Conservation (phyloP, 345 rosid species). For the Camelina neglecta region DNA sequence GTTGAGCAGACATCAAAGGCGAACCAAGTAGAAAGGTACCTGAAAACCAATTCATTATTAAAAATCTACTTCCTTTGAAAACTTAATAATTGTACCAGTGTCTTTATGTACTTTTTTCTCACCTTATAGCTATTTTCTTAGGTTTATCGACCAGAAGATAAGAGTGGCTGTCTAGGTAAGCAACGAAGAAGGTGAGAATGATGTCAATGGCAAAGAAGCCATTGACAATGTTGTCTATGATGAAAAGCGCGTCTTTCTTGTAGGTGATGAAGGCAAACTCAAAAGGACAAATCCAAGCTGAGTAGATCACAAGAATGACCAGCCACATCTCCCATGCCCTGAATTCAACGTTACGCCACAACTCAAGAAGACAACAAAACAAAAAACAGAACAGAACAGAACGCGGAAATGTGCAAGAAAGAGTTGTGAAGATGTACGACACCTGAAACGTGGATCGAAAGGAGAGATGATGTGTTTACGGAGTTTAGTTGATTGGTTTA, state of each 20-base stretch:
- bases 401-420: background rate
- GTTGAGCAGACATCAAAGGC: constrained; percentile 89
- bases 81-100: background rate
- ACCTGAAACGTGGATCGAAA: constrained; percentile 80
- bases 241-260: constrained; percentile 74
- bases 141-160: constrained; percentile 86
- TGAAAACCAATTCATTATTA: constrained; percentile 19
- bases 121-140: constrained; percentile 84
- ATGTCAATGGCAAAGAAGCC: constrained; percentile 92
- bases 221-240: constrained; percentile 81
- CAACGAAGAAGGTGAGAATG: constrained; percentile 89
- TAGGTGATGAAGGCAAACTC: constrained; percentile 81
- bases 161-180: constrained; percentile 73
- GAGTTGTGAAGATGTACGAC: constrained; percentile 26
- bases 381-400: constrained; percentile 7
- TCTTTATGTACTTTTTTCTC: constrained; percentile 2
- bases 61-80: background rate
- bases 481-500: constrained; percentile 79
- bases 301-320: constrained; percentile 82
- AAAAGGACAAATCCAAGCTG: constrained; percentile 97
- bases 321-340: constrained; percentile 99
- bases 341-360: constrained; percentile 47
- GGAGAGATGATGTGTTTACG: constrained; percentile 87
- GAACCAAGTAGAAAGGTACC: constrained; percentile 91
- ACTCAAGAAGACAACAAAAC: constrained; percentile 8